Percentiles rank a stretch among this genome's conserved stretches.
Evolutionary conservation across 164 flowering plant genomes (phyloP).

Genomic region (Annona squamosa): DNA sequence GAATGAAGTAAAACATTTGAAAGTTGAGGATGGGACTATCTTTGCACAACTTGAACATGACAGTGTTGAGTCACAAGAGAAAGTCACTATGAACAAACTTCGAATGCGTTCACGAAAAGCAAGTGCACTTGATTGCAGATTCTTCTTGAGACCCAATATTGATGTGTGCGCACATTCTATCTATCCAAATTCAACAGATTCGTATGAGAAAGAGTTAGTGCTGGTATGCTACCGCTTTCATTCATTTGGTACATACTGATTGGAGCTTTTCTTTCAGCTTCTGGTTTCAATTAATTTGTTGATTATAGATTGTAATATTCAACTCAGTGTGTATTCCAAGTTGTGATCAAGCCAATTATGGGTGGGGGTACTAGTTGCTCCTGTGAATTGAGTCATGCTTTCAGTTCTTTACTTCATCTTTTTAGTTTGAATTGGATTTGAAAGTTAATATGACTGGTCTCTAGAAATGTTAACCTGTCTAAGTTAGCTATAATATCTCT

Average conservation of each 20-base stretch:
- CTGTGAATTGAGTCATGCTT: no score
- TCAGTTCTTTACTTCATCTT: no score
- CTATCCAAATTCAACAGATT: constrained; percentile 14
- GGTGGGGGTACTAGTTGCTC: no score
- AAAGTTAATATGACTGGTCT: no score
- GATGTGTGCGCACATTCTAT: constrained; percentile 58
- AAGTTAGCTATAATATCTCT: no score
- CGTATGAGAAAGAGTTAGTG: constrained; percentile 22
- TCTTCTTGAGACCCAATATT: constrained; percentile 61
- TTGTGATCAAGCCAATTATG: no score
- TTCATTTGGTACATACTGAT: neutral
- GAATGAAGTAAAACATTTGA: constrained; percentile 44
- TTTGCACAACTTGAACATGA: constrained; percentile 28
- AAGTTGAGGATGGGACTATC: constrained; percentile 40
- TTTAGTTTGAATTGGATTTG: no score
- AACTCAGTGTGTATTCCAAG: neutral
- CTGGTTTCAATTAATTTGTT: neutral
- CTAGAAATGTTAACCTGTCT: no score
- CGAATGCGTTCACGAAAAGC: constrained; percentile 71
- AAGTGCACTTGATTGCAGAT: constrained; percentile 54
- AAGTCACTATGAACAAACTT: constrained; percentile 31
- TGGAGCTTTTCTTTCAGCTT: neutral
- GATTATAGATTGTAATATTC: neutral
- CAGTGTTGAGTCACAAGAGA: constrained; percentile 28
- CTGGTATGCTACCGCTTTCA: constrained; percentile 30